Evolutionary conservation across 129 eudicot species (phyloP).

Genomic region (Heracleum sosnowskyi): DNA sequence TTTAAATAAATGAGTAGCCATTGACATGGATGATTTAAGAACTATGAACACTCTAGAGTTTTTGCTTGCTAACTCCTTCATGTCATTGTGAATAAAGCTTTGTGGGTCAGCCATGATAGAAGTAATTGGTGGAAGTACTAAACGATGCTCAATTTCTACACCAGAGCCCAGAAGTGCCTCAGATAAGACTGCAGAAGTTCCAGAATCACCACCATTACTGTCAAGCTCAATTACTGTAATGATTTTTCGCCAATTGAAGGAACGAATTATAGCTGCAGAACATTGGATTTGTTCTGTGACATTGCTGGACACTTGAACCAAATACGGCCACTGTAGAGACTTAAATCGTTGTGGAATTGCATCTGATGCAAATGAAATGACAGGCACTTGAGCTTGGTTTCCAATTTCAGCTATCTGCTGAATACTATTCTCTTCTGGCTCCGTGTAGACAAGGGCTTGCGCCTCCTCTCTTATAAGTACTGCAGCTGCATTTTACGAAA

Average conservation of each 20-base stretch:
- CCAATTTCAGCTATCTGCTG: constrained; percentile 19
- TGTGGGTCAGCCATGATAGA: constrained; percentile 1
- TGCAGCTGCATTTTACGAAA: constrained; percentile 6
- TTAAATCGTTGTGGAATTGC: not conserved
- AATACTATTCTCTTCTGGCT: constrained; percentile 24
- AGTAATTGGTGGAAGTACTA: constrained; percentile 19
- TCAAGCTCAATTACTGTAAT: constrained; percentile 22
- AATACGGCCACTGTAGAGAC: constrained; percentile 23
- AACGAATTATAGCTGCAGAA: constrained; percentile 4
- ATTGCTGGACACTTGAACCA: constrained; percentile 22
- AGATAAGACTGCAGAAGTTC: constrained; percentile 10
- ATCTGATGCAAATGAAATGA: constrained; percentile 18
- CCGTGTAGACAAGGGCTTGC: constrained; percentile 14
- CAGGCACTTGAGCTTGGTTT: constrained; percentile 18
- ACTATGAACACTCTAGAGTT: constrained; percentile 22
- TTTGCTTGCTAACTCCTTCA: constrained; percentile 6
- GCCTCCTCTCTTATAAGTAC: constrained; percentile 17
- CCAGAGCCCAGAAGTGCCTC: constrained; percentile 13
- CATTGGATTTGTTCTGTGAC: constrained; percentile 14
- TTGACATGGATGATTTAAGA: constrained; percentile 13
- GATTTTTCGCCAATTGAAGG: constrained; percentile 22
- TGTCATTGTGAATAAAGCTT: not conserved
- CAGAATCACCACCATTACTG: constrained; percentile 18
- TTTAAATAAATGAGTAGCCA: constrained; percentile 12
- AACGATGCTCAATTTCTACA: constrained; percentile 11